phyloP scores from a whole-genome alignment of 2,329 filamentous ascomycete species.

The Penicillium sp. region DNA sequence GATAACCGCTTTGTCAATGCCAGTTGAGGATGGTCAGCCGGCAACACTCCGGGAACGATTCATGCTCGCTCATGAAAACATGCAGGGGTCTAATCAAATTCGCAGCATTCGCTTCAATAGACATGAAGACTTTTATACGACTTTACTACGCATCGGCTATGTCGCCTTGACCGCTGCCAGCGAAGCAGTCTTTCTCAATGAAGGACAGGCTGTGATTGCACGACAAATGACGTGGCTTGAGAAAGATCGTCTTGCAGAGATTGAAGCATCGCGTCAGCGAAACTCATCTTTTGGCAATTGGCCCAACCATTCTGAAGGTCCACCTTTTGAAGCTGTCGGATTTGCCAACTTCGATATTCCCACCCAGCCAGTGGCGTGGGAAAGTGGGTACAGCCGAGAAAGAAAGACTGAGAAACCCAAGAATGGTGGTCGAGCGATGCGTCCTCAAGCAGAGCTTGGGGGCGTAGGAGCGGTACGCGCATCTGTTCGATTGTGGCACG shows the following conservation, averaged over 20 bases:
- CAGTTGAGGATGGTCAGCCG: slow-evolving; percentile 44
- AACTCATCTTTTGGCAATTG: slow-evolving; percentile 16
- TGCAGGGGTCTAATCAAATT: slow-evolving; percentile 85
- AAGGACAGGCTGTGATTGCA: slow-evolving; percentile 69
- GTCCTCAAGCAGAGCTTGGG: slow-evolving; percentile 40
- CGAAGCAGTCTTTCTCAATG: slow-evolving; percentile 91
- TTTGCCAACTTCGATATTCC: slow-evolving; percentile 33
- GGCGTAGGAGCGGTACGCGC: slow-evolving; percentile 76
- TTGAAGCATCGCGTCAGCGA: slow-evolving; percentile 50
- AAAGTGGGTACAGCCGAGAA: slow-evolving; percentile 44
- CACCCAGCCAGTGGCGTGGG: slow-evolving; percentile 34
- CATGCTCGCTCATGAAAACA: slow-evolving; percentile 69
- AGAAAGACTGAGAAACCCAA: slow-evolving; percentile 41
- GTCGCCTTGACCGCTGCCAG: slow-evolving; percentile 85
- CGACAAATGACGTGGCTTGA: slow-evolving; percentile 84
- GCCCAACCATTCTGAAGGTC: slow-evolving; percentile 11
- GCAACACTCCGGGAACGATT: slow-evolving; percentile 56
- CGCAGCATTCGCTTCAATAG: slow-evolving; percentile 72
- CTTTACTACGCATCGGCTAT: slow-evolving; percentile 79
- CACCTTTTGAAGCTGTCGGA: slow-evolving; percentile 30
- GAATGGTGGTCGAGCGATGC: slow-evolving; percentile 31
- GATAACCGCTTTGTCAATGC: slow-evolving; percentile 65
- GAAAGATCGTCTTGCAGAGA: slow-evolving; percentile 72
- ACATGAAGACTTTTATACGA: slow-evolving; percentile 94
- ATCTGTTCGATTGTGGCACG: slow-evolving; percentile 68